Evolutionary conservation across 106 monocot genomes (phyloP).

Genomic region (Cymbidium sinense): DNA sequence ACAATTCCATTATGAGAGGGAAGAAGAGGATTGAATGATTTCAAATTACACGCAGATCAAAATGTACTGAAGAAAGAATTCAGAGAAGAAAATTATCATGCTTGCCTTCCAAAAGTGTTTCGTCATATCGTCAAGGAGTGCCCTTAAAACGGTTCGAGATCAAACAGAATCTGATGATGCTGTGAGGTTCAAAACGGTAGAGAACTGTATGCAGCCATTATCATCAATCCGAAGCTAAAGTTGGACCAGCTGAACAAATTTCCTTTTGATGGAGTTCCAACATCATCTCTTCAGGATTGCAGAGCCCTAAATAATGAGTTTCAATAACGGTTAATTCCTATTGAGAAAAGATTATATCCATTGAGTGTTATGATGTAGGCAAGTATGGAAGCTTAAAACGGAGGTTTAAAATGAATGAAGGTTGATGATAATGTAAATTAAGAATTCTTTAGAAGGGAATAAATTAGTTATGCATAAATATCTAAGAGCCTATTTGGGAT

Average conservation of each 20-base stretch:
- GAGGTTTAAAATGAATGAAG: background rate
- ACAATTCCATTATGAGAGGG: too few relatives aligned
- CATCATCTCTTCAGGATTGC: slow-evolving; percentile 59
- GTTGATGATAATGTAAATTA: background rate
- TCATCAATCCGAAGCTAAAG: slow-evolving; percentile 4
- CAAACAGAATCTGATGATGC: too few relatives aligned
- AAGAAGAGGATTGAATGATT: too few relatives aligned
- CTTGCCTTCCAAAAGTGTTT: too few relatives aligned
- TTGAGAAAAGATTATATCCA: background rate
- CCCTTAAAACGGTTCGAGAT: too few relatives aligned
- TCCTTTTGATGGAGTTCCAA: slow-evolving; percentile 50
- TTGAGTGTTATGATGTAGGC: background rate
- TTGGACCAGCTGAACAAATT: slow-evolving; percentile 40
- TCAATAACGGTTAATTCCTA: background rate
- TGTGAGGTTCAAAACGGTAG: too few relatives aligned
- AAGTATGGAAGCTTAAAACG: background rate
- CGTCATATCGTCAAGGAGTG: too few relatives aligned
- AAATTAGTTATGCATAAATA: background rate
- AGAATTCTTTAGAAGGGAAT: background rate
- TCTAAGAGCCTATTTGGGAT: too few relatives aligned
- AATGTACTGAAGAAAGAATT: too few relatives aligned
- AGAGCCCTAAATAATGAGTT: slow-evolving; percentile 37
- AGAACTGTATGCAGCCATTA: background rate
- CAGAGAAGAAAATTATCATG: too few relatives aligned
- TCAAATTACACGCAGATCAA: too few relatives aligned